Conservation (phyloP, 768 basidiomycete genomes). For the Rhizopogon sp. region DNA sequence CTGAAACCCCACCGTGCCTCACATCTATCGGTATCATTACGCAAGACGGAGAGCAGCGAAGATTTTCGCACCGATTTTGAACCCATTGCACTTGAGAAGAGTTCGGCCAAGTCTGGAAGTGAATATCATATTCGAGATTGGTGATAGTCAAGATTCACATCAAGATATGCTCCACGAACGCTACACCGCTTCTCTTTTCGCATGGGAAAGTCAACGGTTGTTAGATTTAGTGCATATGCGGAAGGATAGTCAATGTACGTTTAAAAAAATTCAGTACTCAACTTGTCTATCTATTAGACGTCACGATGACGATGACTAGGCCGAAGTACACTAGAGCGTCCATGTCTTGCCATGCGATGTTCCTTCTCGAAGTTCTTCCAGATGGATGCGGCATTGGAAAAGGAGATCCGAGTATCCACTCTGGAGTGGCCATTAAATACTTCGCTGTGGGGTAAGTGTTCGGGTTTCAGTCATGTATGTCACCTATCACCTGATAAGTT, state of each 20-base stretch:
- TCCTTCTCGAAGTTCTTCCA: constrained; percentile 35
- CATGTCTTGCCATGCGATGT: constrained; percentile 68
- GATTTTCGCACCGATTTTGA: constrained; percentile 13
- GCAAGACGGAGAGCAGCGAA: constrained; percentile 5
- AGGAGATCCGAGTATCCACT: constrained; percentile 49
- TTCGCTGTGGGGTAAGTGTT: constrained; percentile 70
- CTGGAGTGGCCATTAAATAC: constrained; percentile 68
- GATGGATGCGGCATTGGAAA: constrained; percentile 50
- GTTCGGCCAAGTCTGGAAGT: constrained; percentile 59
- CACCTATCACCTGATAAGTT: background rate
- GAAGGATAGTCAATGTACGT: constrained; percentile 62
- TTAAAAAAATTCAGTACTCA: constrained; percentile 66
- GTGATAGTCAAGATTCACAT: constrained; percentile 69
- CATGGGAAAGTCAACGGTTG: constrained; percentile 71
- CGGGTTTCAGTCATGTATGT: background rate
- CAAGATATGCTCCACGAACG: constrained; percentile 48
- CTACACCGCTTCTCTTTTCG: constrained; percentile 56
- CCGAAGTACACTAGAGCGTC: constrained; percentile 56
- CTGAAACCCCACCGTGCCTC: constrained; percentile 43
- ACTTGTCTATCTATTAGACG: no score
- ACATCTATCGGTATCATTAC: constrained; percentile 8
- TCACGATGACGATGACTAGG: constrained; percentile 48
- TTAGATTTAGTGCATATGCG: constrained; percentile 73
- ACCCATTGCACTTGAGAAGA: constrained; percentile 54
- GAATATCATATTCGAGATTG: constrained; percentile 54